Base-by-base conservation (phyloP, 345 rosid genomes). In the Gossypium australe region DNA sequence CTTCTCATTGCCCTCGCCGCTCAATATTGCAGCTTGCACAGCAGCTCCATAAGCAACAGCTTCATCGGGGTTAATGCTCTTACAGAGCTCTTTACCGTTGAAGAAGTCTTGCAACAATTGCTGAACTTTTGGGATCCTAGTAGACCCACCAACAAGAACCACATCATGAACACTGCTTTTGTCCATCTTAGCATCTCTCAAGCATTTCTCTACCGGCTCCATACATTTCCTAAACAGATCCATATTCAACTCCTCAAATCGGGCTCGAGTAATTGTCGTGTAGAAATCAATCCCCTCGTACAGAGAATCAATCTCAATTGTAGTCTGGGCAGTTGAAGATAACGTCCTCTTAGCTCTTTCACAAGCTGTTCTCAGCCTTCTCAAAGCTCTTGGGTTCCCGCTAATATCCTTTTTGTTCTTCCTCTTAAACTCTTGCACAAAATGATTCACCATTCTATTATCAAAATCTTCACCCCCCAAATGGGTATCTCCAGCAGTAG, bases 31-130 rank as follows among this genome's bases (percentile, higher is more conserved):
- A 53, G 94, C 92, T 72, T 89, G 94, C 22, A 91, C 92, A 4
- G 92, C 97, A 59, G 97, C 97, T 81, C 97, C 97, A 44, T 89
- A 89, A 22, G 94, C 97, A 79, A 92, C 94, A 8, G 93, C 97
- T 80, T 92, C 94, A 56, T 92, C 91, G 0, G 91, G 97, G 84
- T 92, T 92, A 76, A 89, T 91, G 67, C 88, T 87, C 80, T 91
- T 89, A 87, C 92, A 91, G 2, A 91, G 89, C 82, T 91, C 97
- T 76, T 91, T 91, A 11, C 94, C 94, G 52, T 91, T 91, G 78
- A 91, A 91, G 75, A 89, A 89, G 38, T 89, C 94, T 48, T 91
- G 94, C 44, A 90, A 78, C 75, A 90, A 88, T 73, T 88, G 89
- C 72, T 90, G 94, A n/a, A 91, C 92, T 81, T 89, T 91, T 11